Base-by-base conservation (phyloP, 345 rosid genomes). In the Eucalyptus curtisii region DNA sequence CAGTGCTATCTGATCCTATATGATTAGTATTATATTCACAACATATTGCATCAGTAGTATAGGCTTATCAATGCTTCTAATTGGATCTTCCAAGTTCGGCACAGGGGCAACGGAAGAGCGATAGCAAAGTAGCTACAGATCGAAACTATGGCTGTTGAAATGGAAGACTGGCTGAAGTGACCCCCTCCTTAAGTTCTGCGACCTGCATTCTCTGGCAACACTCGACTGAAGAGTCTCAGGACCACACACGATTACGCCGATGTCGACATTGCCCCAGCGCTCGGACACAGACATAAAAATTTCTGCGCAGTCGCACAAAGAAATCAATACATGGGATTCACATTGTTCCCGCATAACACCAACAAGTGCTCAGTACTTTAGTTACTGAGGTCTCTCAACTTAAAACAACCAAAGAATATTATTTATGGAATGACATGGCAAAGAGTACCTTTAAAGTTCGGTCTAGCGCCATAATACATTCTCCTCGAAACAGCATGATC, bases 101-200 rank as follows among this genome's bases (percentile, higher is more conserved):
- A 10, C 82, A 37, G 15, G 42, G 11, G 20, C 47, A 7, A 10
- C 24, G 10, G 82, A 76, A 10, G 82, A 20, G 82, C 27, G 27
- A 76, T 76, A 19, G 45, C 45, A 76, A 22, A 76, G 82, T 37
- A 37, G 82, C 90, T 94, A 97, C 68, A 97, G 91, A 91, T 95
- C 96, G 91, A 97, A 97, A 91, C 97, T 95, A 86, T 97, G 99
- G 91, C 98, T 95, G 90, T 95, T 89, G 93, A 96, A 96, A 91
- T 96, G 99, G 90, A 96, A 95, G 86, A 96, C 71, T 2, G 97
- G 93, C 33, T 90, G 88, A 82, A 88, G 89, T 17, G 89, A 27
- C 22, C 92, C 86, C 89, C 96, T 92, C 87, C 89, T 89, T 15
- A 94, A 42, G 90, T 92, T 95, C 87, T 91, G 94, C 17, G 95